phyloP scores from a whole-genome alignment of 2,329 filamentous ascomycete genomes.

The Lasiodiplodia gonubiensis region DNA sequence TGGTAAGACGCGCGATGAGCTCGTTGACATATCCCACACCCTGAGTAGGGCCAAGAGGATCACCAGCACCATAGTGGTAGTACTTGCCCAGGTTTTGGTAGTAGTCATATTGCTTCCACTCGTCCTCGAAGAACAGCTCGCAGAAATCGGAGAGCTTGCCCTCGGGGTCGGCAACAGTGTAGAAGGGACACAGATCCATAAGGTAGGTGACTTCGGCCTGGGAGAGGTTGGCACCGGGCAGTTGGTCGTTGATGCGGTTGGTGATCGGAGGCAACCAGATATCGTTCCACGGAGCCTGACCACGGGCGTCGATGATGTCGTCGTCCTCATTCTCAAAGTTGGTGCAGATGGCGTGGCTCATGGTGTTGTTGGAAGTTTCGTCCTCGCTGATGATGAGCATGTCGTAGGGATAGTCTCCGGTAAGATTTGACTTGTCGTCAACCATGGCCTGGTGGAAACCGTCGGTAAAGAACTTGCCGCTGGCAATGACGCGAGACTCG shows the following conservation, averaged over 20 bases:
- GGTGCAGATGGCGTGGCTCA: conserved; percentile 75
- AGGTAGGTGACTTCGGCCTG: conserved; percentile 68
- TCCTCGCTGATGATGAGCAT: conserved; percentile 75
- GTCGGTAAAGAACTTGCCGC: conserved; percentile 74
- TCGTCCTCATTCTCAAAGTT: conserved; percentile 70
- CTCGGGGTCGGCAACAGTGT: conserved; percentile 68
- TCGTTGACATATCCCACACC: conserved; percentile 90
- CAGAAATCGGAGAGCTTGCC: conserved; percentile 73
- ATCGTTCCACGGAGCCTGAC: conserved; percentile 62
- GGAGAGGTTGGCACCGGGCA: conserved; percentile 71
- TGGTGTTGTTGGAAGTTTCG: conserved; percentile 74
- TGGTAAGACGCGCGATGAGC: conserved; percentile 79
- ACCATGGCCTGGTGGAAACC: conserved; percentile 63
- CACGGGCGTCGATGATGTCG: conserved; percentile 53
- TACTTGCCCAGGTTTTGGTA: conserved; percentile 80
- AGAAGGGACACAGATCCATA: conserved; percentile 90
- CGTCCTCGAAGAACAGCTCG: conserved; percentile 70
- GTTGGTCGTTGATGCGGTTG: conserved; percentile 69
- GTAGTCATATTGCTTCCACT: conserved; percentile 84
- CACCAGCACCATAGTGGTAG: conserved; percentile 80
- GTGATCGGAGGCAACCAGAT: conserved; percentile 72
- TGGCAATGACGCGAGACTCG: conserved; percentile 73
- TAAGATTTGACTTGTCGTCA: conserved; percentile 43
- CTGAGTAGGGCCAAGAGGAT: conserved; percentile 79
- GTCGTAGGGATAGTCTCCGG: conserved; percentile 54